Evolutionary conservation across 352 stramenopile genomes (phyloP).

Genomic region (Pythium aristosporum): DNA sequence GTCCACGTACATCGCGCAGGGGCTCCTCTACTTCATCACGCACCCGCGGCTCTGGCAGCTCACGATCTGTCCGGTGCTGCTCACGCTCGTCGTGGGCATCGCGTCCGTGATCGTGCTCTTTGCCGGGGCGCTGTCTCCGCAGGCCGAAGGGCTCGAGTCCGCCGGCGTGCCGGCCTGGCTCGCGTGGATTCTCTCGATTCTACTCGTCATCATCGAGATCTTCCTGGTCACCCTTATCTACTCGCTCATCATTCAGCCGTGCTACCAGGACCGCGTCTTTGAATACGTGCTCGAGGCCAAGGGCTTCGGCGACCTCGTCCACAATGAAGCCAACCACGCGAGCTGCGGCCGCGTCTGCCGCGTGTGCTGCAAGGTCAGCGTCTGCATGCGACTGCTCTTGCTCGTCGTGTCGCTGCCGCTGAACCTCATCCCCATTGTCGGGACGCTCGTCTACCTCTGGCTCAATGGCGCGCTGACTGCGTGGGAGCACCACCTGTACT

Average conservation of each 20-base stretch:
- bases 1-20: constrained; percentile 54
- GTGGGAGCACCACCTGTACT: constrained; percentile 76
- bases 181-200: constrained; percentile 55
- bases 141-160: constrained; percentile 42
- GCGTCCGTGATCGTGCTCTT: constrained; percentile 49
- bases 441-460: constrained; percentile 62
- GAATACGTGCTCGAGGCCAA: constrained; percentile 50
- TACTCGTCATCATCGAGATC: constrained; percentile 67
- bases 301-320: constrained; percentile 48
- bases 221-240: constrained; percentile 74
- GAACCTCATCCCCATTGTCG: constrained; percentile 64
- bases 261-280: constrained; percentile 67
- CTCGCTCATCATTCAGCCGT: constrained; percentile 51
- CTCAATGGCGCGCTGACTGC: constrained; percentile 66
- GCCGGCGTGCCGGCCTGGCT: constrained; percentile 37
- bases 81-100: constrained; percentile 54
- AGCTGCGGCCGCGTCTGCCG: constrained; percentile 43
- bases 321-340: constrained; percentile 44
- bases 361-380: constrained; percentile 59
- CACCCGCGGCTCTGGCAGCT: constrained; percentile 59
- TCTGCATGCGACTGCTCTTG: constrained; percentile 46
- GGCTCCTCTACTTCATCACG: constrained; percentile 54
- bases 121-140: constrained; percentile 39
- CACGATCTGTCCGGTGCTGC: constrained; percentile 53
- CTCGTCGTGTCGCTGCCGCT: constrained; percentile 65